Base-by-base conservation (phyloP, 176 grass and related monocot genomes). In the Ensete glaucum region DNA sequence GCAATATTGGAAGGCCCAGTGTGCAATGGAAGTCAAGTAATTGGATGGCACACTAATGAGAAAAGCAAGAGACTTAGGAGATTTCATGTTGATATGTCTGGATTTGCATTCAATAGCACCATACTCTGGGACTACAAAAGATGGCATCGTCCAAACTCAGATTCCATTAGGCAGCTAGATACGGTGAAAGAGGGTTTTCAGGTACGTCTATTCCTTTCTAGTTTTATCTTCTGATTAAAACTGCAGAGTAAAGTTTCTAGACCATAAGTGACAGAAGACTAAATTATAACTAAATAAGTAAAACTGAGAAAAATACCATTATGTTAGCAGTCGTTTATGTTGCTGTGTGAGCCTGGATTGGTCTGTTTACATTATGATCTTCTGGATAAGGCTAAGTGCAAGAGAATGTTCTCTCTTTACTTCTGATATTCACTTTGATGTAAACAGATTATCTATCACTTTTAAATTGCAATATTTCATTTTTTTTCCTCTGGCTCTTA, bases 31-130 rank as follows among this genome's bases (percentile, higher is more conserved):
- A 83, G 60, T 70, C 75, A 91, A 73, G 88, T 99, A 66, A 84
- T 99, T 25, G 95, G 95, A 62, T 99, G 95, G 95, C 88, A 99
- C 53, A 89, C 91, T 62, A 86, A 81, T 53, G 85, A 87, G 26
- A 88, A 88, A 78, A 83, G 54, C 76, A 99, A 82, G 86, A 94
- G 82, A 67, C 78, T 88, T 50, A 85, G 83, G 23, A 99, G 90
- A 85, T 99, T 99, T 88, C 95, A 99, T 89, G 82, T 99, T 73
- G 76, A 89, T 48, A 89, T 94, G 88, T 91, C 95, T 6, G 95
- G 91, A 73, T 99, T 99, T 57, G 95, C 95, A 43, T 99, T 99
- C 89, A 99, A 99, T 20, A 93, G 90, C 78, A 94, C 91, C 54
- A 94, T 99, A 83, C 83, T 99, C 67, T 99, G 95, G 95, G 95